Base-by-base conservation (phyloP, 1,139 yeast species). In the Blastobotrys persicus region DNA sequence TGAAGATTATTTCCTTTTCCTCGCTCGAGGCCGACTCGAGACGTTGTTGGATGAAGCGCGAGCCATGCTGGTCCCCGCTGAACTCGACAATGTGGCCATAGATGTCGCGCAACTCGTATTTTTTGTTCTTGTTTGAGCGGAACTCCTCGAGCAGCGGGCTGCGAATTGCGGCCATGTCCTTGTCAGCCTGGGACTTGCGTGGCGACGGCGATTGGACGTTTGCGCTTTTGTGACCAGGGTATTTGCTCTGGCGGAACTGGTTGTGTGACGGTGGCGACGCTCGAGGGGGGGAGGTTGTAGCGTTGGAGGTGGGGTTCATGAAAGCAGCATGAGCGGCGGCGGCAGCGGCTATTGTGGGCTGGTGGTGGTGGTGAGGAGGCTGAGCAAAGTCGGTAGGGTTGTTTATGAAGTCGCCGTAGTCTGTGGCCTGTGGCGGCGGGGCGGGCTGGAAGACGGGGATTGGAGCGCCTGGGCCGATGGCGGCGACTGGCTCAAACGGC, bases 1-100 rank as follows among this genome's bases (percentile, higher is more conserved):
- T 83, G 70, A 92, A 91, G 35, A 94, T 80, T 13, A 79, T 80
- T 60, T 87, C 95, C 60, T 85, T 87, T 61, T 88, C 95, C 38
- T 79, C 84, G 13, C 74, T 73, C 9, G 77, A 59, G 0, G 95
- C 85, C 4, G 68, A 69, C 11, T 84, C 86, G 32, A 94, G 74
- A 60, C 86, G 85, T 59, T 89, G 95, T 69, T 92, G 99, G 55
- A 92, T 91, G 59, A 92, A 94, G 55, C 99, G 75, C 3, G 98
- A 89, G 2, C 98, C 98, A 66, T 91, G 95, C 67, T 92, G 99
- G 68, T 94, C 98, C 57, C 88, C 88, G 49, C 96, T 83, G 63
- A 92, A 92, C 67, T 92, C 98, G 51, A 86, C 76, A 4, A 94
- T 94, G 66, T 88, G 92, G 4, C 96, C 96, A 59, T 81, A 80